Evolutionary conservation across 305 asterid species (phyloP).

Genomic region (Andrographis paniculata): DNA sequence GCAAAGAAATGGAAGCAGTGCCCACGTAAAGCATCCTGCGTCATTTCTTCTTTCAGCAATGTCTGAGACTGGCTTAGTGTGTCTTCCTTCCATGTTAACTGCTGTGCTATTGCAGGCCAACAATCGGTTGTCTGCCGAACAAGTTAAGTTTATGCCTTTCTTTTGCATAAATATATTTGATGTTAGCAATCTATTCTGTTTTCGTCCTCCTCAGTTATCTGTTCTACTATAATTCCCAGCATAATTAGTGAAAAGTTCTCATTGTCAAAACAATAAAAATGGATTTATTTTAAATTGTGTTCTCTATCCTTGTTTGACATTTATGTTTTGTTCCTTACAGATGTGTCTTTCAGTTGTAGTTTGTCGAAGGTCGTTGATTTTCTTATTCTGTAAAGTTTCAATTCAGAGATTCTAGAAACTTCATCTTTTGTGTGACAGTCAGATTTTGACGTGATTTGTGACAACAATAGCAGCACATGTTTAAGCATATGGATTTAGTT

Average conservation of each 20-base stretch:
- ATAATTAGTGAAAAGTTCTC: too few relatives aligned
- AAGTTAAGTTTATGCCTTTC: constrained; percentile 27
- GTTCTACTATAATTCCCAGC: too few relatives aligned
- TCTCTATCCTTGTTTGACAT: too few relatives aligned
- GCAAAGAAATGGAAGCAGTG: constrained; percentile 32
- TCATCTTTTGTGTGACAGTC: not conserved
- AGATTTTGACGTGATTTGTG: not conserved
- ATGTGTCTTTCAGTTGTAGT: not conserved
- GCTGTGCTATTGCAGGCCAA: constrained; percentile 95
- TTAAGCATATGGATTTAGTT: not conserved
- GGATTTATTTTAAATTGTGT: too few relatives aligned
- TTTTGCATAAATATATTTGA: too few relatives aligned
- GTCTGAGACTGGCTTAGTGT: constrained; percentile 91
- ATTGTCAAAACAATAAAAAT: too few relatives aligned
- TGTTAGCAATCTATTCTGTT: not conserved
- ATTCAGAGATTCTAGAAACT: not conserved
- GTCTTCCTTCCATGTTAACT: constrained; percentile 97
- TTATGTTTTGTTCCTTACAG: too few relatives aligned
- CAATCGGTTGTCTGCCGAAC: constrained; percentile 81
- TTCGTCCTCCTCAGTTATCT: not conserved
- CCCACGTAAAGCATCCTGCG: constrained; percentile 49
- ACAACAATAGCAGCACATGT: not conserved
- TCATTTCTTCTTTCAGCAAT: constrained; percentile 75
- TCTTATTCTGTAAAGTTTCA: not conserved
- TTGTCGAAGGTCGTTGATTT: not conserved